phyloP scores from a whole-genome alignment of 176 grass and related monocot species.

The Alloteropsis semialata region DNA sequence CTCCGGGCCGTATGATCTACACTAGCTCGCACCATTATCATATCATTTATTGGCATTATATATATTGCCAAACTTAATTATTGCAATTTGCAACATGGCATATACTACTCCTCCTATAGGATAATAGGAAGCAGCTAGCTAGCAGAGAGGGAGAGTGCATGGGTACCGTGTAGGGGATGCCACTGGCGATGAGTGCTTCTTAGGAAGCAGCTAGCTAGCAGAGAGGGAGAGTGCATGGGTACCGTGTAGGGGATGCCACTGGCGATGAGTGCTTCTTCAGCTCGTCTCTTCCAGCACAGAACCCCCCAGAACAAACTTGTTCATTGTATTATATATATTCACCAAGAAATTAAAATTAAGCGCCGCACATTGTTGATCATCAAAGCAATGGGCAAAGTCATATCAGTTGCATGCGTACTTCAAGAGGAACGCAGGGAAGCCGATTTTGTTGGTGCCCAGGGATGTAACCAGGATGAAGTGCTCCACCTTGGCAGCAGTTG shows the following conservation, averaged over 20 bases:
- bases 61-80: too few species aligned
- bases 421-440: conserved; percentile 79
- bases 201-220: too few species aligned
- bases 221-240: too few species aligned
- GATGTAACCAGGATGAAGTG: conserved; percentile 96
- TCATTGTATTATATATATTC: neutral
- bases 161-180: conserved; percentile 80
- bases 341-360: neutral
- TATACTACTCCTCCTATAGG: too few species aligned
- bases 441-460: conserved; percentile 74
- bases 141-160: too few species aligned
- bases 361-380: too few species aligned
- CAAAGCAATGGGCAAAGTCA: neutral
- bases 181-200: conserved; percentile 77
- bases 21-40: too few species aligned
- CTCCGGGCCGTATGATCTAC: conserved; percentile 86
- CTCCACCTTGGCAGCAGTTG: conserved; percentile 57
- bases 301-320: conserved; percentile 87
- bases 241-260: conserved; percentile 90
- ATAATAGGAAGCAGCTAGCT: too few species aligned
- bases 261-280: conserved; percentile 79
- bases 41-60: neutral
- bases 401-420: conserved; percentile 48
- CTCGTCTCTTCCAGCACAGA: conserved; percentile 78
- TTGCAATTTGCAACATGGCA: too few species aligned